phyloP scores from a whole-genome alignment of 2,329 filamentous ascomycete genomes.

The Cordyceps militaris region DNA sequence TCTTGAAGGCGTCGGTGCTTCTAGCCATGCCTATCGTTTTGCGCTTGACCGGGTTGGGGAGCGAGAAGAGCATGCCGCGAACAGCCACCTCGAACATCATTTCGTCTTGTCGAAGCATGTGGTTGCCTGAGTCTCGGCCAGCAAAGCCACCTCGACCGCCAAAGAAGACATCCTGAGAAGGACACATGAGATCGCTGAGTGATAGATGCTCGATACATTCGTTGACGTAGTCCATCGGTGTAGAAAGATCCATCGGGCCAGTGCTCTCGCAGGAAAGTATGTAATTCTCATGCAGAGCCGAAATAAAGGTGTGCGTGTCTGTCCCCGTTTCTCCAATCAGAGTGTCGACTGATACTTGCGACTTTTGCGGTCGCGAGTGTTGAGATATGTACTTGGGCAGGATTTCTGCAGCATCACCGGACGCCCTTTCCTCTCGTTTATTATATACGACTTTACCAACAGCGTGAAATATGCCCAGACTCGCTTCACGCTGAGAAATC shows the following conservation, averaged over 20 bases:
- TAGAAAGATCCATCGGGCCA: conserved; percentile 42
- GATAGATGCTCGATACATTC: conserved; percentile 84
- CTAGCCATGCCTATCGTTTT: conserved; percentile 39
- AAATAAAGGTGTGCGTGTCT: conserved; percentile 83
- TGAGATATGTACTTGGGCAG: conserved; percentile 54
- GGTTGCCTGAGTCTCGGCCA: conserved; percentile 54
- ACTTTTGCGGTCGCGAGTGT: conserved; percentile 51
- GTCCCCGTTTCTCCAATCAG: conserved; percentile 93
- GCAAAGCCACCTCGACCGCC: conserved; percentile 49
- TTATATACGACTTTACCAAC: conserved; percentile 96
- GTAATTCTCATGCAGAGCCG: conserved; percentile 91
- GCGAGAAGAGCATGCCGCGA: conserved; percentile 73
- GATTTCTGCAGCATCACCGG: conserved; percentile 38
- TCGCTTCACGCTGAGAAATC: conserved; percentile 80
- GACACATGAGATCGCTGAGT: conserved; percentile 76
- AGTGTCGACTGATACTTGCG: conserved; percentile 61
- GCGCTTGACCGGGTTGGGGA: conserved; percentile 82
- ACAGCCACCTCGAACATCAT: conserved; percentile 90
- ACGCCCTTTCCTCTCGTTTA: conserved; percentile 57
- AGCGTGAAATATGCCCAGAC: conserved; percentile 89
- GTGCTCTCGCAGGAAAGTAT: conserved; percentile 67
- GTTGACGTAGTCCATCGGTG: conserved; percentile 70
- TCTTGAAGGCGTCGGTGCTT: conserved; percentile 63
- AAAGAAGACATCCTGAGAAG: conserved; percentile 63
- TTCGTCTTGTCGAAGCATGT: conserved; percentile 82